Conservation (phyloP, 2,329 filamentous ascomycete species). For the Xylogone sp. region DNA sequence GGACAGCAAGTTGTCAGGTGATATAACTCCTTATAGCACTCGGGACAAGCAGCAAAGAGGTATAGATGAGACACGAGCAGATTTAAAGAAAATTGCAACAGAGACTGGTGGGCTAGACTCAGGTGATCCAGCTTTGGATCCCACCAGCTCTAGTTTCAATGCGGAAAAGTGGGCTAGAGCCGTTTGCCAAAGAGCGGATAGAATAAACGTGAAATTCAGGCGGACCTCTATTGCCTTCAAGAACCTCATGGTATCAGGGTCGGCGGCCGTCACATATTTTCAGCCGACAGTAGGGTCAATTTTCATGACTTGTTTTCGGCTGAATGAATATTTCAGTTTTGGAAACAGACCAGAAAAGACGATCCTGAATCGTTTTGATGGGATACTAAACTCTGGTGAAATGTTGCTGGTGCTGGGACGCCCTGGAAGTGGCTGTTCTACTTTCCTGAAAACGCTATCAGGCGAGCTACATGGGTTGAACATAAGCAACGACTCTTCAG, state of each 20-base stretch:
- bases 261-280: neutral
- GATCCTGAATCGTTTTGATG: slow-evolving; percentile 16
- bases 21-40: no score
- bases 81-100: no score
- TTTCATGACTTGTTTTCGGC: neutral
- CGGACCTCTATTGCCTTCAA: slow-evolving; percentile 1
- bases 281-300: neutral
- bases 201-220: neutral
- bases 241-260: slow-evolving; percentile 3
- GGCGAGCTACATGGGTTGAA: slow-evolving; percentile 34
- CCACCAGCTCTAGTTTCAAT: neutral
- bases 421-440: slow-evolving; percentile 46
- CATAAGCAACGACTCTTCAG: slow-evolving; percentile 14
- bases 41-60: no score
- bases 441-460: slow-evolving; percentile 49
- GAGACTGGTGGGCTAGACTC: neutral
- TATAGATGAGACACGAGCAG: no score
- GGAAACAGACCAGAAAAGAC: neutral
- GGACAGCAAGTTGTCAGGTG: no score
- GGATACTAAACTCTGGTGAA: slow-evolving; percentile 42
- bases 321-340: slow-evolving; percentile 2
- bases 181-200: neutral
- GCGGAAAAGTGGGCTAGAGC: neutral
- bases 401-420: slow-evolving; percentile 45
- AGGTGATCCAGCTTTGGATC: neutral